Conservation (phyloP, 2,329 filamentous ascomycete species). For the Coniochaeta hoffmannii region DNA sequence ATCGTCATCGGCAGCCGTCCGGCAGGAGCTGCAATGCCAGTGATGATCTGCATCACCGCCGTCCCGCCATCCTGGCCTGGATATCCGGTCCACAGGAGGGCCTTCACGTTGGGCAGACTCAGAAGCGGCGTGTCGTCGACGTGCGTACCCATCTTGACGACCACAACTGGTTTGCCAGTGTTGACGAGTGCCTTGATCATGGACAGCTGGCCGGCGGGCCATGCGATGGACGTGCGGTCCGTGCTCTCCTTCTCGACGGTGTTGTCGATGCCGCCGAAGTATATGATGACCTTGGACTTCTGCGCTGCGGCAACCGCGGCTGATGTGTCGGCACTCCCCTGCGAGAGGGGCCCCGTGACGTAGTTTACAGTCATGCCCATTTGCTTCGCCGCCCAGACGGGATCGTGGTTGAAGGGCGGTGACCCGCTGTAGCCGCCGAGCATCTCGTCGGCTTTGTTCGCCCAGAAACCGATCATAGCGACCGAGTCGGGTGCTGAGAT, state of each 20-base stretch:
- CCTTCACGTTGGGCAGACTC: slow-evolving; percentile 36
- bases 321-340: slow-evolving; percentile 14
- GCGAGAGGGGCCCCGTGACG: slow-evolving; percentile 23
- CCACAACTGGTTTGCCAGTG: slow-evolving; percentile 39
- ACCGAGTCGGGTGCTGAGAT: slow-evolving; percentile 40
- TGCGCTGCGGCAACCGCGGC: slow-evolving; percentile 9
- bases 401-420: slow-evolving; percentile 47
- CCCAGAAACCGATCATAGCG: slow-evolving; percentile 52
- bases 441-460: slow-evolving; percentile 48
- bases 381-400: slow-evolving; percentile 41
- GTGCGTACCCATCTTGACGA: slow-evolving; percentile 42
- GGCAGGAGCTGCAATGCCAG: slow-evolving; percentile 40
- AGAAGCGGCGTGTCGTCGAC: slow-evolving; percentile 44
- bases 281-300: slow-evolving; percentile 40
- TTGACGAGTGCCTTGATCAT: slow-evolving; percentile 40
- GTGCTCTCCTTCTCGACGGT: slow-evolving; percentile 41
- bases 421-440: slow-evolving; percentile 52
- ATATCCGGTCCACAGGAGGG: slow-evolving; percentile 51
- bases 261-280: slow-evolving; percentile 47
- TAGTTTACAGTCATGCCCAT: slow-evolving; percentile 34
- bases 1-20: slow-evolving; percentile 48
- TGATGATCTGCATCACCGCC: slow-evolving; percentile 46
- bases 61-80: slow-evolving; percentile 52
- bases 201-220: slow-evolving; percentile 43
- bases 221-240: slow-evolving; percentile 43